These are phyloP conservation scores for Phlebiopsis flavidoalba DNA, from an alignment of 768 basidiomycete genomes.

Conservation along the genomic window DNA sequence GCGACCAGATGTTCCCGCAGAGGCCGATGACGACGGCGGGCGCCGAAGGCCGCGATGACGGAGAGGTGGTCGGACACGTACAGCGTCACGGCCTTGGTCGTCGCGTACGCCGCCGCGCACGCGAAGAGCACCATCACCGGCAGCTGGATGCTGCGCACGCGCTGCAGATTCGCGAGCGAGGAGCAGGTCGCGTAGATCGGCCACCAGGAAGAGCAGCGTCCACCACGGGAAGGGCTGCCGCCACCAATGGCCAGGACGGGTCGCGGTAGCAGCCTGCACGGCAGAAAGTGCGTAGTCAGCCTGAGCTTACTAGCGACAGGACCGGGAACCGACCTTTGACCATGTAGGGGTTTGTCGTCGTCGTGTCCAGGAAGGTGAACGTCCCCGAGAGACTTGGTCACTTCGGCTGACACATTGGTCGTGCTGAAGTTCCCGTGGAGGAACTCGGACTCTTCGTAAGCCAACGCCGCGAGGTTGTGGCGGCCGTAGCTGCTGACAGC, in stretches of 20 bases:
- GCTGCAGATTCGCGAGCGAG: slow-evolving; percentile 74
- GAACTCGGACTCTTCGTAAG: slow-evolving; percentile 23
- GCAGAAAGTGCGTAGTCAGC: neutral
- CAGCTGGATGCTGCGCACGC: slow-evolving; percentile 63
- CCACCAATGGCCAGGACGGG: slow-evolving; percentile 71
- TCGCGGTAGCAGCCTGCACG: slow-evolving; percentile 78
- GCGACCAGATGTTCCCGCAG: slow-evolving; percentile 80
- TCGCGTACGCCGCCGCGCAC: slow-evolving; percentile 66
- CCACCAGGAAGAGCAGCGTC: slow-evolving; percentile 71
- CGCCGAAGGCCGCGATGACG: slow-evolving; percentile 74
- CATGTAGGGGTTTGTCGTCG: slow-evolving; percentile 19
- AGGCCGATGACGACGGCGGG: slow-evolving; percentile 71
- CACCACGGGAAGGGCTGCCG: slow-evolving; percentile 78
- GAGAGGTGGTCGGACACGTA: slow-evolving; percentile 64
- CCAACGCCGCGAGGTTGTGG: slow-evolving; percentile 26
- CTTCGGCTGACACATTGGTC: slow-evolving; percentile 17
- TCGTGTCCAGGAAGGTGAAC: slow-evolving; percentile 26
- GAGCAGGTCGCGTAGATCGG: slow-evolving; percentile 72
- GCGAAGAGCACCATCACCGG: slow-evolving; percentile 76
- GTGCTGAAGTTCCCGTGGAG: slow-evolving; percentile 48
- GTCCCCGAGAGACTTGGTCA: slow-evolving; percentile 21
- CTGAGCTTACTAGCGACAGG: neutral
- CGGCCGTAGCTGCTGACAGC: slow-evolving; percentile 59
- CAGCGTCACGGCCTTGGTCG: slow-evolving; percentile 57
- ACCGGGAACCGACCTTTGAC: slow-evolving; percentile 21